Evolutionary conservation across 768 basidiomycete species (phyloP).

Genomic region (Kwoniella mangroviensis): DNA sequence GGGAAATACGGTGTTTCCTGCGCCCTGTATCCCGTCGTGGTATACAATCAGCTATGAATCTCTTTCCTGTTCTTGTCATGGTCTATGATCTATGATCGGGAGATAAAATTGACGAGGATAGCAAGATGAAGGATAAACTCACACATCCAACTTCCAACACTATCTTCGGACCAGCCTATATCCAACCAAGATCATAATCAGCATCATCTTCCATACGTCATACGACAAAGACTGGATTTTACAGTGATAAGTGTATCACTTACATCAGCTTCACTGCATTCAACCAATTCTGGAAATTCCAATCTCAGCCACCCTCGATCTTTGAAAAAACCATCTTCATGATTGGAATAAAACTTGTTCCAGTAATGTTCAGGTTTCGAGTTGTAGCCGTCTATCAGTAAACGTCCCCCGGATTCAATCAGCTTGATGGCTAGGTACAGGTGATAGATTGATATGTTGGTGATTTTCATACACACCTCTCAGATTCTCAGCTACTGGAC

Average conservation of each 20-base stretch:
- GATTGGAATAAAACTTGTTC: conserved; percentile 91
- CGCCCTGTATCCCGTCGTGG: conserved; percentile 65
- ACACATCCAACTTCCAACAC: conserved; percentile 91
- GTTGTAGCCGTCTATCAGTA: conserved; percentile 50
- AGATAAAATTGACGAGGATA: no score
- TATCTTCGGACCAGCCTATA: conserved; percentile 73
- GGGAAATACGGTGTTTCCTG: conserved; percentile 94
- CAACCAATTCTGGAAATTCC: conserved; percentile 89
- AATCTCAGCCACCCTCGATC: conserved; percentile 93
- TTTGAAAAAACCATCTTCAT: conserved; percentile 76
- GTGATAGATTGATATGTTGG: conserved; percentile 22
- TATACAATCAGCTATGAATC: background rate
- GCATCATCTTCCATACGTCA: background rate
- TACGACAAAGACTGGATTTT: background rate
- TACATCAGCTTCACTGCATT: conserved; percentile 71
- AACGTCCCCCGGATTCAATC: background rate
- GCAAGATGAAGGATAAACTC: conserved; percentile 27
- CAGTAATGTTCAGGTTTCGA: conserved; percentile 61
- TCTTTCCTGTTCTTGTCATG: no score
- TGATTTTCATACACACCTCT: conserved; percentile 62
- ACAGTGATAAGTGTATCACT: conserved; percentile 23
- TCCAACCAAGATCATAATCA: conserved; percentile 13
- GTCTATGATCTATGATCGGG: no score
- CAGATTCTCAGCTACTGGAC: conserved; percentile 76
- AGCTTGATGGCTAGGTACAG: background rate